Evolutionary conservation across 768 basidiomycete genomes (phyloP).

Genomic region (Terana coerulea): DNA sequence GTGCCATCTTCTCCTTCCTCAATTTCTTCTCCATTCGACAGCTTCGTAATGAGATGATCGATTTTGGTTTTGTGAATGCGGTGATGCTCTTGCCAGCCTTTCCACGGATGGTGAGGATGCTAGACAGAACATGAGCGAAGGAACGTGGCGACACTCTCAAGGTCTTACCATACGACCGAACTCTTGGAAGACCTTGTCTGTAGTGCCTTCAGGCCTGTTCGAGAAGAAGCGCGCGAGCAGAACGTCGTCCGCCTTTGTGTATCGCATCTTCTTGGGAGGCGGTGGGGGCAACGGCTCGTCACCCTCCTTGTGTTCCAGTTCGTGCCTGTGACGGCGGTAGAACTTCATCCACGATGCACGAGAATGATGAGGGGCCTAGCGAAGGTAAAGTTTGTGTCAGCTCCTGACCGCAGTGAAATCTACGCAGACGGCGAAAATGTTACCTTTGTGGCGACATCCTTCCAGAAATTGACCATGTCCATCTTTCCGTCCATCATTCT

Average conservation of each 20-base stretch:
- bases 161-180: conserved; percentile 65
- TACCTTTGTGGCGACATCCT: conserved; percentile 69
- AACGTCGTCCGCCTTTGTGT: conserved; percentile 75
- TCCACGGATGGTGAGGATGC: conserved; percentile 91
- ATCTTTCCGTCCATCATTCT: conserved; percentile 47
- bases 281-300: conserved; percentile 71
- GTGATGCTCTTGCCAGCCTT: conserved; percentile 92
- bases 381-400: background rate
- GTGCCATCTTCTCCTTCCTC: conserved; percentile 25
- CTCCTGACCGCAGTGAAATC: background rate
- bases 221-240: conserved; percentile 73
- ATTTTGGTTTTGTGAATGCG: conserved; percentile 86
- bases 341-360: conserved; percentile 95
- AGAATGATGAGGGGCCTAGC: conserved; percentile 85
- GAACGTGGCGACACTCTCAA: background rate
- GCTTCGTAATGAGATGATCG: conserved; percentile 67
- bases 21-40: conserved; percentile 54
- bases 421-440: conserved; percentile 17
- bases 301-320: conserved; percentile 59
- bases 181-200: conserved; percentile 78
- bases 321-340: conserved; percentile 86
- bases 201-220: conserved; percentile 73
- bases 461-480: conserved; percentile 79
- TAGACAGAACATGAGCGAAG: conserved; percentile 26
- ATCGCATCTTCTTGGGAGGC: conserved; percentile 87